These are phyloP conservation scores for Verticillium nonalfalfae DNA, from an alignment of 2,329 filamentous ascomycete species.

Conservation along the genomic window DNA sequence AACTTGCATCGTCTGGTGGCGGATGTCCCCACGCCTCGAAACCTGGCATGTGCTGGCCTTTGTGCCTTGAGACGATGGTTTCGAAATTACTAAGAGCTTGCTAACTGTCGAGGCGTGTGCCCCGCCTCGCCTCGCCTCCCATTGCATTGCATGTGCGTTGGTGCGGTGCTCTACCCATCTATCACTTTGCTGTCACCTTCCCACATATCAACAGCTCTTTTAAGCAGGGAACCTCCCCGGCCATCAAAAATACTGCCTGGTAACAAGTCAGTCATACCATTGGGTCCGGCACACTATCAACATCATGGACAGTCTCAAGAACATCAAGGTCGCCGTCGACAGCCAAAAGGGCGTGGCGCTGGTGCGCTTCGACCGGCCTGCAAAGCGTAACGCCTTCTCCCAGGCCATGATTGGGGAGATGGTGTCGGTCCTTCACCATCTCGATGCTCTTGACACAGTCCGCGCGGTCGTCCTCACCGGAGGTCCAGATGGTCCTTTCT, in stretches of 20 bases:
- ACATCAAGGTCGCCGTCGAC: slow-evolving; percentile 6
- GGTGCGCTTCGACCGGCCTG: slow-evolving; percentile 32
- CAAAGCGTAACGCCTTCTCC: slow-evolving; percentile 54
- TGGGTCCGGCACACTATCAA: neutral
- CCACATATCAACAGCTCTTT: neutral
- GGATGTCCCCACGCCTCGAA: neutral
- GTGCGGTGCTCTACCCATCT: neutral
- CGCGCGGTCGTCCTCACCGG: slow-evolving; percentile 31
- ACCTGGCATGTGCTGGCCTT: neutral
- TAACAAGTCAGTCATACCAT: neutral
- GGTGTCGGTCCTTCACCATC: slow-evolving; percentile 14
- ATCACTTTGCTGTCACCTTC: neutral
- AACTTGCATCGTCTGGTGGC: neutral
- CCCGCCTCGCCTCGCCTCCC: neutral
- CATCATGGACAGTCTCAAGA: slow-evolving; percentile 8
- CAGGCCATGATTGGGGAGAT: slow-evolving; percentile 41
- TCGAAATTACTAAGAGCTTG: neutral
- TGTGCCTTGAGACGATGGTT: neutral
- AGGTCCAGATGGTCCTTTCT: slow-evolving; percentile 23
- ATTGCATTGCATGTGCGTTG: neutral
- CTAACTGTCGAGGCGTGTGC: neutral
- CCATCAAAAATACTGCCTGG: neutral
- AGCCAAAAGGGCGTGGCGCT: slow-evolving; percentile 8
- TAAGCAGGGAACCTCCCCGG: neutral
- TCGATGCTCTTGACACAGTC: slow-evolving; percentile 15